Base-by-base conservation (phyloP, 805 yeast species). In the Ogataea naganishii region DNA sequence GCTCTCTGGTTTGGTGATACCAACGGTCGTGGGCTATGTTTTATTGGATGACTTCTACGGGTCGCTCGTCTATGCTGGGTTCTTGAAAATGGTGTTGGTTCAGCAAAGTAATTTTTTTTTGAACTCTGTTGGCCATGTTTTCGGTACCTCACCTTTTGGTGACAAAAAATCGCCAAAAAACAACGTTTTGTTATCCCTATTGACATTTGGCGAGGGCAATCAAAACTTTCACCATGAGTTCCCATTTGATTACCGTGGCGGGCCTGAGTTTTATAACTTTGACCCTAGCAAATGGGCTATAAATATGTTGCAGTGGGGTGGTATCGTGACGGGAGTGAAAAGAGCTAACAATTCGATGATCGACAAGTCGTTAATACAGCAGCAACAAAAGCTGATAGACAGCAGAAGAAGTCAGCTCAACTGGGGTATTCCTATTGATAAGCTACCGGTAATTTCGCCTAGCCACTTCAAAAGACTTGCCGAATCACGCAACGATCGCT, bases 151-250 rank as follows among this genome's bases (percentile, higher is more conserved):
- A 41, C 81, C 94, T 1, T 79, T 71, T 51, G 82, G 76, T 43
- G 82, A 75, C 51, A 70, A 74, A 26, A 80, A 80, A 44, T 72
- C 94, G 35, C 89, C 75, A 43, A 68, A 70, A 49, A 82, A 73
- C 63, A 85, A 66, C 48, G 73, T 76, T 12, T 51, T 72, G 27
- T 68, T 76, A 16, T 75, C 76, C 14, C 48, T 74, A 11, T 62
- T 83, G 11, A 80, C 95, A 0, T 75, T 80, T 48, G 97, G 97
- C 9, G 96, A 88, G 58, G 89, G 94, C 5, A 75, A 75, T 56
- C 94, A 85, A 55, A 88, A 86, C 58, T 89, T 81, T 61, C 97
- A 88, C 60, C 96, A 89, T 60, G 95, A 85, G 58, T 88, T 88
- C 56, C 95, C 96, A 5, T 76, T 80, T 39, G 96, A 88, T 56